Percentiles rank a stretch among this genome's conserved stretches.
These are phyloP conservation scores for Geoglossum cookeanum DNA, from an alignment of 2,329 filamentous ascomycete species.

Conservation along the genomic window DNA sequence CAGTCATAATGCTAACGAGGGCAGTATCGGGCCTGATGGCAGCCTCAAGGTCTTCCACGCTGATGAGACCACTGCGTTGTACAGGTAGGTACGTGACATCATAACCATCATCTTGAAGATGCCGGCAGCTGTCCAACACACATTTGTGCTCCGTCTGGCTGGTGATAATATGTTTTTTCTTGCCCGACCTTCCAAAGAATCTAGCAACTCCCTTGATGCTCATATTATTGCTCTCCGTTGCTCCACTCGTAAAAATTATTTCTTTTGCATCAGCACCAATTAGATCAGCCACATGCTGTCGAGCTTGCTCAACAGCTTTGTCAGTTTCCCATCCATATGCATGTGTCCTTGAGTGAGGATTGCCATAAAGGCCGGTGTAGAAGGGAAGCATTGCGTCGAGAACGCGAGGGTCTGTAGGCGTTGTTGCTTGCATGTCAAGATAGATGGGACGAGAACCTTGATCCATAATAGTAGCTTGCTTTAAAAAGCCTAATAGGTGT, in stretches of 20 bases:
- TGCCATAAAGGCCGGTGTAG: conserved; percentile 84
- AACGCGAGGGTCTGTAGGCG: conserved; percentile 82
- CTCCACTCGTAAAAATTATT: conserved; percentile 96
- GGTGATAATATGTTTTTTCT: conserved; percentile 98
- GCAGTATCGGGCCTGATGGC: conserved; percentile 82
- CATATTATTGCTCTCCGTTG: conserved; percentile 99
- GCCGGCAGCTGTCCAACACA: conserved; percentile 88
- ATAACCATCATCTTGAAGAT: conserved; percentile 92
- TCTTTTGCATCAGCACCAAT: conserved; percentile 94
- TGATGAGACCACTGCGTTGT: conserved; percentile 64
- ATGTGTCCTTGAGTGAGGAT: conserved; percentile 92
- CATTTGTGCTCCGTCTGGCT: conserved; percentile 98
- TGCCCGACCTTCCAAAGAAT: conserved; percentile 80
- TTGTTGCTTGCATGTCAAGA: conserved; percentile 95
- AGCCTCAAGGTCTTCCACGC: conserved; percentile 65
- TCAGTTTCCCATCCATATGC: conserved; percentile 98
- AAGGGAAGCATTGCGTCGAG: conserved; percentile 93
- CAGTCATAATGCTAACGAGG: conserved; percentile 92
- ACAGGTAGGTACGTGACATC: conserved; percentile 96
- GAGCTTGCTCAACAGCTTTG: conserved; percentile 74
- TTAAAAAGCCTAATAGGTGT: conserved; percentile 45
- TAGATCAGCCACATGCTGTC: conserved; percentile 62
- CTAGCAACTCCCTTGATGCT: conserved; percentile 94
- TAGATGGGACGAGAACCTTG: conserved; percentile 89
- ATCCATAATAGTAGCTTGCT: conserved; percentile 83